Percentiles rank a stretch among this genome's conserved stretches.
Conservation (phyloP, 2,329 filamentous ascomycete species). For the Calonectria honghensis region DNA sequence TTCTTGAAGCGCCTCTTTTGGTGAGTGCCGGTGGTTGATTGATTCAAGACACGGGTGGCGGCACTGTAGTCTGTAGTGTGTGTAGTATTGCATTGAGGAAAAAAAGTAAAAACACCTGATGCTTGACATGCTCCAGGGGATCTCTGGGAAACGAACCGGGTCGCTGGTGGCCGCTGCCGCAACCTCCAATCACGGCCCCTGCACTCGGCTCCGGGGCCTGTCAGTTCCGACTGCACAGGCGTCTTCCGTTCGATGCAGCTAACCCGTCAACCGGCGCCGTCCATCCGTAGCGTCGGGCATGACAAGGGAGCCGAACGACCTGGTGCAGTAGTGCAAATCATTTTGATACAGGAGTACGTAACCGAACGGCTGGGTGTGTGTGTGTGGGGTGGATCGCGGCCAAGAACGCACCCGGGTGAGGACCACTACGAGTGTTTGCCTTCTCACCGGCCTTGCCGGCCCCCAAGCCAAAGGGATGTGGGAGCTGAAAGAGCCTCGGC, state of each 20-base stretch:
- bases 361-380: slow-evolving; percentile 5
- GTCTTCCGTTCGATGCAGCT: background rate
- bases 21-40: background rate
- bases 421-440: background rate
- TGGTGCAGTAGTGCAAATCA: slow-evolving; percentile 4
- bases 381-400: background rate
- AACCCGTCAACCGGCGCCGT: slow-evolving; percentile 4
- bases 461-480: background rate
- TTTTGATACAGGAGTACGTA: background rate
- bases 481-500: background rate
- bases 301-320: background rate
- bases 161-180: background rate
- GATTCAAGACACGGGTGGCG: background rate
- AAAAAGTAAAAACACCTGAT: slow-evolving; percentile 15
- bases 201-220: background rate
- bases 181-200: slow-evolving; percentile 1
- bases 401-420: background rate
- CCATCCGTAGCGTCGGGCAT: slow-evolving; percentile 2
- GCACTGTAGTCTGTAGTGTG: background rate
- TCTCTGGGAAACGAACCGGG: background rate
- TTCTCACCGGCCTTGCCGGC: background rate
- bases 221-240: background rate
- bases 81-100: background rate
- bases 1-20: background rate
- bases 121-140: slow-evolving; percentile 5